These are phyloP conservation scores for Apiotrichum veenhuisii DNA, from an alignment of 1,284 basidiomycete species.

Conservation along the genomic window DNA sequence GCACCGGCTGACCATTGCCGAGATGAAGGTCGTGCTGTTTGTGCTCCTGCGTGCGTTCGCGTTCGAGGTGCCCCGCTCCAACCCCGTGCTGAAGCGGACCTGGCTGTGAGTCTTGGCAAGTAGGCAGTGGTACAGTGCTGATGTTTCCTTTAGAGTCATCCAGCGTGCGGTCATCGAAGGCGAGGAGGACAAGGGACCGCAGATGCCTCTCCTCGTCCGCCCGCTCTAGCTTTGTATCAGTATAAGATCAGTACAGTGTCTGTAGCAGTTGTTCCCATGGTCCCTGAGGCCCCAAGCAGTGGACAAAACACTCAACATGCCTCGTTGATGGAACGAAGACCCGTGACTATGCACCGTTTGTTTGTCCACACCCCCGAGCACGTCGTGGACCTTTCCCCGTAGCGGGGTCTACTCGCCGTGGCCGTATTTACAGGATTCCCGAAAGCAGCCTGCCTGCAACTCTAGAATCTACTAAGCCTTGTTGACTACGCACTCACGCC, in stretches of 20 bases:
- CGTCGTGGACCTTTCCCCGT: no score
- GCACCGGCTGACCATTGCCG: constrained; percentile 60
- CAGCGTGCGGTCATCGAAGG: constrained; percentile 41
- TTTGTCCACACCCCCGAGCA: no score
- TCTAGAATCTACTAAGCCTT: not conserved
- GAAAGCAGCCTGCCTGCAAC: not conserved
- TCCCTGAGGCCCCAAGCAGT: no score
- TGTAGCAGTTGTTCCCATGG: no score
- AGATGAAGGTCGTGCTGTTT: constrained; percentile 60
- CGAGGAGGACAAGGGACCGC: constrained; percentile 40
- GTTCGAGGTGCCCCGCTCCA: constrained; percentile 53
- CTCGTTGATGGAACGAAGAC: no score
- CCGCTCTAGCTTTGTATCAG: no score
- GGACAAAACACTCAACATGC: no score
- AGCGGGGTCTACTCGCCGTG: no score
- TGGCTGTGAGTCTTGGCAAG: constrained; percentile 9
- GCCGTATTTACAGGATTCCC: no score
- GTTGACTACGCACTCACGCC: constrained; percentile 10
- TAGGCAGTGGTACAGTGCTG: not conserved
- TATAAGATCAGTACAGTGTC: no score
- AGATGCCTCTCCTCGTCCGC: constrained; percentile 43
- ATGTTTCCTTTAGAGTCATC: constrained; percentile 32
- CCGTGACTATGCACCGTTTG: no score
- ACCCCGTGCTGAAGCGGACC: constrained; percentile 36
- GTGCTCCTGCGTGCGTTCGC: constrained; percentile 58